Conservation (phyloP, 345 rosid genomes). For the Physaria fendleri region DNA sequence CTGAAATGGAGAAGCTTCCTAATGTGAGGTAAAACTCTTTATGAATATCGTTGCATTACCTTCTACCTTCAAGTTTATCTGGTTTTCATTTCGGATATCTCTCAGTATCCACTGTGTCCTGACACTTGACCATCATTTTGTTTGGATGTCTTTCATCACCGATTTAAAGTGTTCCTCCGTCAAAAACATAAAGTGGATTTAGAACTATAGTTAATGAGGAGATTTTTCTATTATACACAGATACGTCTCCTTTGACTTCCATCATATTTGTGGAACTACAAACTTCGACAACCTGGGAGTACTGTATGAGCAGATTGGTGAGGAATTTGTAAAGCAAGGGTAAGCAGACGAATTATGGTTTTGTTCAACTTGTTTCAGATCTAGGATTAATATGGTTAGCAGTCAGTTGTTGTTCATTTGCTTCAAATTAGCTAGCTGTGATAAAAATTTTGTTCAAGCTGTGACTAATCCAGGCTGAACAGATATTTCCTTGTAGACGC, state of each 20-base stretch:
- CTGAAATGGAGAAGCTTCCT: slow-evolving; percentile 73
- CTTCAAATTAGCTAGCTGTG: slow-evolving; percentile 27
- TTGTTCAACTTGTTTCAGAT: background rate
- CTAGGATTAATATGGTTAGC: background rate
- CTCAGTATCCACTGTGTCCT: background rate
- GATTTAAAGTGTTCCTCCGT: background rate
- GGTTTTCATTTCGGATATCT: background rate
- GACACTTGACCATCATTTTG: too few relatives aligned
- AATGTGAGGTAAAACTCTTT: slow-evolving; percentile 68
- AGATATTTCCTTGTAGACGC: slow-evolving; percentile 74
- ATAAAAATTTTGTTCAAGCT: slow-evolving; percentile 36
- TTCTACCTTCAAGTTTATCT: background rate
- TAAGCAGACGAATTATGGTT: slow-evolving; percentile 30
- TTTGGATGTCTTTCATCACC: slow-evolving; percentile 7
- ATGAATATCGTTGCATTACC: background rate
- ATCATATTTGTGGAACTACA: slow-evolving; percentile 73
- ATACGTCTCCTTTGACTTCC: slow-evolving; percentile 81
- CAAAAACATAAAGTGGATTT: background rate
- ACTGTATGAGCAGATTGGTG: slow-evolving; percentile 67
- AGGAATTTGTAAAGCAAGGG: slow-evolving; percentile 83
- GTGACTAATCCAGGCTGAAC: slow-evolving; percentile 63
- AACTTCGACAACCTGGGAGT: slow-evolving; percentile 66
- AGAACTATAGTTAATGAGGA: slow-evolving; percentile 4
- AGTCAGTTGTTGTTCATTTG: slow-evolving; percentile 1
- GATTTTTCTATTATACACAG: slow-evolving; percentile 37